Base-by-base conservation (phyloP, 2,329 filamentous ascomycete genomes). In the Paecilomyces fulvus region DNA sequence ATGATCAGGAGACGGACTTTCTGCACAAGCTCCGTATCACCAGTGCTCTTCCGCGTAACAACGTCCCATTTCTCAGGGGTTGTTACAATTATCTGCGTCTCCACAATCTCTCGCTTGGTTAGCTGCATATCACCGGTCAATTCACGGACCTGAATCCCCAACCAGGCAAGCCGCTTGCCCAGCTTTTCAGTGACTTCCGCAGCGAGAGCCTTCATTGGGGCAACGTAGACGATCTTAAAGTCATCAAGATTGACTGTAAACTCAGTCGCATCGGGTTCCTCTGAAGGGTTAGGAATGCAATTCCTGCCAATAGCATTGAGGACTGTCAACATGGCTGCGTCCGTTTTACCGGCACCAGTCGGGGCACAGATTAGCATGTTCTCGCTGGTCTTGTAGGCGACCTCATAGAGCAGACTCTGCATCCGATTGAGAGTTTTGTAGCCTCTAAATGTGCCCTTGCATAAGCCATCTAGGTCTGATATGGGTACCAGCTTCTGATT, bases 61-160 rank as follows among this genome's bases (percentile, higher is more conserved):
- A 99, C 94, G 70, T 99, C 94, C 95, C 95, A 99, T 74, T 99
- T 99, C 75, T 99, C 94, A 33, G 94, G 94, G 0, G 94, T 99
- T 0, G 95, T 99, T 52, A 99, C 94, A 58, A 99, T 96, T 63
- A 99, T 94, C 69, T 99, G 94, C 0, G 94, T 99, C 61, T 92
- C 87, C 14, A 96, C 82, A 59, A 99, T 96, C 73, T 99, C 95
- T 1, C 90, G 83, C 73, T 99, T 99, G 52, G 92, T 96, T 56
- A 99, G 81, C 69, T 99, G 94, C 94, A 99, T 99, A 70, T 99
- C 94, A 67, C 94, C 94, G 51, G 94, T 99, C 70, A 95, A 86
- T 73, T 99, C 94, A 59, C 94, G 88, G 62, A 90, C 92, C 69
- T 90, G 86, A 65, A 99, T 85, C 7, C 92, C 92, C 5, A 99